Percentiles rank a stretch among this genome's conserved stretches.
phyloP scores from a whole-genome alignment of 1,284 basidiomycete species.

The Sporisorium graminicola region DNA sequence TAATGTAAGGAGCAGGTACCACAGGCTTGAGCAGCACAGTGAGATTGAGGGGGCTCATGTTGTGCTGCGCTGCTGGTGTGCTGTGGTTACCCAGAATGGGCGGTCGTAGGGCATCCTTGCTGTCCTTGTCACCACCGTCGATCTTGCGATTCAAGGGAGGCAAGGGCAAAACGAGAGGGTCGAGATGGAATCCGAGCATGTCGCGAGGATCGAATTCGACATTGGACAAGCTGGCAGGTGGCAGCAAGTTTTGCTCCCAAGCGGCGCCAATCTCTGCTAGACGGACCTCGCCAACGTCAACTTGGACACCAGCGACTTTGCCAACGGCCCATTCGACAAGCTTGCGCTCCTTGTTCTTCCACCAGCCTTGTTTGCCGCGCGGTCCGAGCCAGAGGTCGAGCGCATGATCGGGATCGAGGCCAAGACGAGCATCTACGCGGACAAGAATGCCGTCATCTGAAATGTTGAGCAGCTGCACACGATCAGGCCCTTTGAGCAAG shows the following conservation, averaged over 20 bases:
- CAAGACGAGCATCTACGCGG: slow-evolving; percentile 59
- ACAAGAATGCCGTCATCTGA: slow-evolving; percentile 58
- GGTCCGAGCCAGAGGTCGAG: slow-evolving; percentile 62
- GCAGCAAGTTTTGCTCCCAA: slow-evolving; percentile 26
- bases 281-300: slow-evolving; percentile 58
- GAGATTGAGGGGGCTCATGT: slow-evolving; percentile 58
- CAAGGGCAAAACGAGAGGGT: slow-evolving; percentile 60
- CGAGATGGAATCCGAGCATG: slow-evolving; percentile 61
- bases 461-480: slow-evolving; percentile 58
- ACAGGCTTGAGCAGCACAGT: slow-evolving; percentile 61
- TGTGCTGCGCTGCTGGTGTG: slow-evolving; percentile 51
- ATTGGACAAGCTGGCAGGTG: slow-evolving; percentile 5
- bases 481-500: slow-evolving; percentile 59
- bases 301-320: slow-evolving; percentile 58
- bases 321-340: slow-evolving; percentile 61
- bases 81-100: slow-evolving; percentile 52
- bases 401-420: slow-evolving; percentile 59
- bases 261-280: slow-evolving; percentile 48
- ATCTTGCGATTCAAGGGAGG: slow-evolving; percentile 49
- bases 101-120: slow-evolving; percentile 27
- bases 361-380: slow-evolving; percentile 47
- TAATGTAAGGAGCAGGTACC: slow-evolving; percentile 55
- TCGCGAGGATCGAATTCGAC: slow-evolving; percentile 38
- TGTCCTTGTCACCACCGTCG: slow-evolving; percentile 15
- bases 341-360: slow-evolving; percentile 57